phyloP scores from a whole-genome alignment of 768 basidiomycete species.

The Tylopilus sp. region DNA sequence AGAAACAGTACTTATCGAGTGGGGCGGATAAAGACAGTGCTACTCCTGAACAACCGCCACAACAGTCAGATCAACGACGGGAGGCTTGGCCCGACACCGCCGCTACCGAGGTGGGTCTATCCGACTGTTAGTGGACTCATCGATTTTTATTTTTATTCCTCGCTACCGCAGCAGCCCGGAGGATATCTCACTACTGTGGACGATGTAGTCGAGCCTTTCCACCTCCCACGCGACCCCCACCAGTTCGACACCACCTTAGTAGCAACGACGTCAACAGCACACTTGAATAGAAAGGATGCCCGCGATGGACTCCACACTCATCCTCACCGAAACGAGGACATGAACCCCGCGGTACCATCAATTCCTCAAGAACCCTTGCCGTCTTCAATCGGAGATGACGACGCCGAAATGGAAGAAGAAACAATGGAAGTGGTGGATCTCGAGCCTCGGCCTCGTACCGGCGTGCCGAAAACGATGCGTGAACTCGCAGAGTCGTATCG shows the following conservation, averaged over 20 bases:
- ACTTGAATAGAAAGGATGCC: neutral
- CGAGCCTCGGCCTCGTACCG: conserved; percentile 10
- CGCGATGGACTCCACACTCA: neutral
- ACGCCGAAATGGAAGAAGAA: conserved; percentile 2
- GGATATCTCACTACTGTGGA: conserved; percentile 68
- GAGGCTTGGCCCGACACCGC: conserved; percentile 20
- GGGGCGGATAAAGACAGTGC: neutral
- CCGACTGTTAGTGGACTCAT: conserved; percentile 18
- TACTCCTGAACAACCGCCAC: conserved; percentile 1
- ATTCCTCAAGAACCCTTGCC: conserved; percentile 6
- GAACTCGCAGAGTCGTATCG: conserved; percentile 49
- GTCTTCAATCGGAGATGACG: conserved; percentile 8
- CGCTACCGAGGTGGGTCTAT: conserved; percentile 21
- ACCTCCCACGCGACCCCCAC: conserved; percentile 55
- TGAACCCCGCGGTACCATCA: neutral
- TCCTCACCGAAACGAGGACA: neutral
- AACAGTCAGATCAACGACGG: conserved; percentile 9
- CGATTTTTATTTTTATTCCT: neutral
- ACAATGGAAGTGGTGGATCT: conserved; percentile 17
- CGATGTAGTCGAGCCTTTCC: conserved; percentile 69
- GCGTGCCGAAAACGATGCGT: conserved; percentile 57
- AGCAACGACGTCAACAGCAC: conserved; percentile 5
- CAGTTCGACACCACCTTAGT: conserved; percentile 9
- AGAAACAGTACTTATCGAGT: conserved; percentile 62
- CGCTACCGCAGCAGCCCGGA: conserved; percentile 35